A percentile compares a stretch with the other conserved stretches of the same genome.
These are phyloP conservation scores for Scleroderma bovista DNA, from an alignment of 768 basidiomycete species.

Conservation along the genomic window DNA sequence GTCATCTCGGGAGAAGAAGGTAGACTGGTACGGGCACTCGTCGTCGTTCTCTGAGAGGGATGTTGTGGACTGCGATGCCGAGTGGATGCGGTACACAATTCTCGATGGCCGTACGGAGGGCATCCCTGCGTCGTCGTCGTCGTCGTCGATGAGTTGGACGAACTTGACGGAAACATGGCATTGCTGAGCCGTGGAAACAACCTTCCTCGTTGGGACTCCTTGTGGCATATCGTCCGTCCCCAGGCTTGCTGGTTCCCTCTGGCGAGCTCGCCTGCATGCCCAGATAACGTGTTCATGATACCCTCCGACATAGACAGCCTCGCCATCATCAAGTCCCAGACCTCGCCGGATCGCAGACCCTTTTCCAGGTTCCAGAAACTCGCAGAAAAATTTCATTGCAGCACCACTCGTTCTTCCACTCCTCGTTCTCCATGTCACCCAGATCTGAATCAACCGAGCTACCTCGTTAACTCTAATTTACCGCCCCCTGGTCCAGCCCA, in stretches of 20 bases:
- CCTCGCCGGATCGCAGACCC: neutral
- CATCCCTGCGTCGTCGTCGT: conserved; percentile 5
- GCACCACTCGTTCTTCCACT: conserved; percentile 1
- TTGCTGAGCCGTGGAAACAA: conserved; percentile 1
- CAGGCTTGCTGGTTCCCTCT: too few relatives aligned
- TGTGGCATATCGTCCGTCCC: too few relatives aligned
- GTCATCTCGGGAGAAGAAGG: conserved; percentile 33
- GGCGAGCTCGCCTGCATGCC: conserved; percentile 1
- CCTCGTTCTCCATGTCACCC: conserved; percentile 1
- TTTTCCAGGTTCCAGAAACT: conserved; percentile 7
- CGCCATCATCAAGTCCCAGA: neutral
- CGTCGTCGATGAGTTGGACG: neutral
- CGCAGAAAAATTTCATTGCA: conserved; percentile 4
- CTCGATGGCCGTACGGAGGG: conserved; percentile 26
- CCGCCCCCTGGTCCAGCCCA: conserved; percentile 61
- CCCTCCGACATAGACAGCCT: conserved; percentile 9
- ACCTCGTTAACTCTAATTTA: conserved; percentile 22
- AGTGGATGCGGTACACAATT: conserved; percentile 36
- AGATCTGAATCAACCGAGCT: neutral
- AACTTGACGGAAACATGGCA: too few relatives aligned
- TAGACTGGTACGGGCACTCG: conserved; percentile 53
- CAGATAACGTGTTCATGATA: conserved; percentile 11
- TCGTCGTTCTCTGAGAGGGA: conserved; percentile 73
- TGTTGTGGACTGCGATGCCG: conserved; percentile 64
- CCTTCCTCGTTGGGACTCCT: neutral